phyloP scores from a whole-genome alignment of 1,284 basidiomycete species.

The Cryptococcus sp. region DNA sequence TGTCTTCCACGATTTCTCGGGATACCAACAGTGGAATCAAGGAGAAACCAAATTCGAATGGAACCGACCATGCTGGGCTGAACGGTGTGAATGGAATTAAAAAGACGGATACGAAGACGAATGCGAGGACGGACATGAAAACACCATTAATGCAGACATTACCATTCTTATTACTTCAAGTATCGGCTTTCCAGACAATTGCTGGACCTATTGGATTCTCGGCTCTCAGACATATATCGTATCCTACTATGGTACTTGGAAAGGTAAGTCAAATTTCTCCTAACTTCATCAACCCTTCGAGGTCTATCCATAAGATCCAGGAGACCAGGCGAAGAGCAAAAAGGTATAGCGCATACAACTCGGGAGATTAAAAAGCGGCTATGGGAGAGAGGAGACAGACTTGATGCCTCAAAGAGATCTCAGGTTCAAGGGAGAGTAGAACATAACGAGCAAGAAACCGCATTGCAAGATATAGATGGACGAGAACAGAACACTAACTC shows the following conservation, averaged over 20 bases:
- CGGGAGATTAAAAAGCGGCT: too few species aligned
- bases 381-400: too few species aligned
- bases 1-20: not conserved
- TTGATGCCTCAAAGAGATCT: too few species aligned
- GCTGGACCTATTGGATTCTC: conserved; percentile 95
- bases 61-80: not conserved
- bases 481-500: not conserved
- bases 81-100: not conserved
- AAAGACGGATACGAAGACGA: conserved; percentile 21
- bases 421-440: too few species aligned
- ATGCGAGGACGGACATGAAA: conserved; percentile 17
- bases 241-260: conserved; percentile 96
- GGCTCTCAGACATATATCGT: conserved; percentile 89
- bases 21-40: not conserved
- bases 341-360: too few species aligned
- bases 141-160: conserved; percentile 24
- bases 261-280: too few species aligned
- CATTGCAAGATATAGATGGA: too few species aligned
- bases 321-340: too few species aligned
- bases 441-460: too few species aligned
- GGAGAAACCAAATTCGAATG: conserved; percentile 1
- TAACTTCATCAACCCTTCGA: too few species aligned
- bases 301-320: too few species aligned
- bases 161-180: conserved; percentile 64
- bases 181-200: conserved; percentile 79